Percentiles rank a stretch among this genome's conserved stretches.
Evolutionary conservation across 2,329 filamentous ascomycete genomes (phyloP).

Genomic region (Elsinoe ampelina): DNA sequence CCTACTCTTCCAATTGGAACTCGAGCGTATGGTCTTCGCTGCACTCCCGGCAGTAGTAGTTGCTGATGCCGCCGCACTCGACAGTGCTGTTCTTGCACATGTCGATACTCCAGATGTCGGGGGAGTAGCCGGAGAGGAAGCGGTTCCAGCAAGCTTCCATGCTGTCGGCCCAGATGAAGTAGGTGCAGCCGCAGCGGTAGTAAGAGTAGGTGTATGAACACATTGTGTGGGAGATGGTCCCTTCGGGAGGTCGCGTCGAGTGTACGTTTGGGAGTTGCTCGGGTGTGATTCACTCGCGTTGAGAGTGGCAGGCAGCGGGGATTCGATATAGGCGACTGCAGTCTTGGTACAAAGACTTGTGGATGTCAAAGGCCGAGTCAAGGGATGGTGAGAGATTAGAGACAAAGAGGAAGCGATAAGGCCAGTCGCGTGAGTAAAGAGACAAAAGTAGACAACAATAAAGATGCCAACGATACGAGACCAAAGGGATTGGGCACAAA

Average conservation of each 20-base stretch:
- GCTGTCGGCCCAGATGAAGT: slow-evolving; percentile 39
- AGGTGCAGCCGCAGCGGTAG: slow-evolving; percentile 42
- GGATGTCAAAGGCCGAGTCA: neutral
- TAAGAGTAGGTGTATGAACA: slow-evolving; percentile 39
- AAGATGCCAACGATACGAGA: neutral
- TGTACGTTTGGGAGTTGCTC: neutral
- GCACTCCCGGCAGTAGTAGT: slow-evolving; percentile 37
- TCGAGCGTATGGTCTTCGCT: slow-evolving; percentile 36
- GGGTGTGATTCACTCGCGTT: neutral
- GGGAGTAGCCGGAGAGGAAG: slow-evolving; percentile 38
- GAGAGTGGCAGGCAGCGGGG: neutral
- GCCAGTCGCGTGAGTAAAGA: neutral
- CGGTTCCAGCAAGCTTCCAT: slow-evolving; percentile 38
- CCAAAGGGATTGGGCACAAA: neutral
- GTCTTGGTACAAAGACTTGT: neutral
- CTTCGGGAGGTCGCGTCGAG: neutral
- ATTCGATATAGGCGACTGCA: neutral
- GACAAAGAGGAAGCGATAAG: slow-evolving; percentile 1
- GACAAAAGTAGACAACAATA: neutral
- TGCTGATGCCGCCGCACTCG: slow-evolving; percentile 34
- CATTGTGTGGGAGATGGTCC: slow-evolving; percentile 25
- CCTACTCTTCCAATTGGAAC: slow-evolving; percentile 33
- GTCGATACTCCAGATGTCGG: slow-evolving; percentile 40
- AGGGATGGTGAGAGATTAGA: neutral
- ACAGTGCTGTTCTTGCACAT: slow-evolving; percentile 32